Conservation (phyloP, 2,329 filamentous ascomycete species). For the Trichoderma brevicompactum region DNA sequence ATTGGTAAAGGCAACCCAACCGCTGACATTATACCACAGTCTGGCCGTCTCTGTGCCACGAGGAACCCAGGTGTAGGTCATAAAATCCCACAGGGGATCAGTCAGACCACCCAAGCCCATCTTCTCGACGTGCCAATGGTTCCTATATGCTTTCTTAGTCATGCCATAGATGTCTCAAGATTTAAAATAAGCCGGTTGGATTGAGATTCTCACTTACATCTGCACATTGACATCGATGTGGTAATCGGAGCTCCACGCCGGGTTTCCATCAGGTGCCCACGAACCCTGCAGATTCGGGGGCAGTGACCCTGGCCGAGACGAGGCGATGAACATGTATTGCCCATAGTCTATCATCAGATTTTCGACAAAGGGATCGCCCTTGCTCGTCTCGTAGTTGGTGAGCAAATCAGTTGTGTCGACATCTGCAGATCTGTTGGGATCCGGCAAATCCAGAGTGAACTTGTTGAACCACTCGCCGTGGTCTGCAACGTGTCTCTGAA, state of each 20-base stretch:
- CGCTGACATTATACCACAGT: slow-evolving; percentile 58
- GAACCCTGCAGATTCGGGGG: slow-evolving; percentile 62
- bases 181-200: too few relatives aligned
- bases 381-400: slow-evolving; percentile 28
- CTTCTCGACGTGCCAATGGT: slow-evolving; percentile 60
- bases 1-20: slow-evolving; percentile 62
- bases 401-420: slow-evolving; percentile 42
- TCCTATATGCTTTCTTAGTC: slow-evolving; percentile 41
- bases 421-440: slow-evolving; percentile 46
- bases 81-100: slow-evolving; percentile 56
- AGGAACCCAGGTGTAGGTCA: slow-evolving; percentile 57
- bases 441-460: slow-evolving; percentile 52
- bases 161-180: neutral
- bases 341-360: slow-evolving; percentile 57
- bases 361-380: slow-evolving; percentile 57
- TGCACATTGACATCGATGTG: slow-evolving; percentile 64
- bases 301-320: slow-evolving; percentile 54
- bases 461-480: slow-evolving; percentile 45
- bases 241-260: slow-evolving; percentile 57
- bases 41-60: slow-evolving; percentile 57
- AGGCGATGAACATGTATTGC: slow-evolving; percentile 59
- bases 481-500: slow-evolving; percentile 46
- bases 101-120: slow-evolving; percentile 54
- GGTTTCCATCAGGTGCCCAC: slow-evolving; percentile 54
- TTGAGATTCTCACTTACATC: slow-evolving; percentile 41